These are phyloP conservation scores for Fusarium xyrophilum DNA, from an alignment of 2,329 filamentous ascomycete genomes.

Conservation along the genomic window DNA sequence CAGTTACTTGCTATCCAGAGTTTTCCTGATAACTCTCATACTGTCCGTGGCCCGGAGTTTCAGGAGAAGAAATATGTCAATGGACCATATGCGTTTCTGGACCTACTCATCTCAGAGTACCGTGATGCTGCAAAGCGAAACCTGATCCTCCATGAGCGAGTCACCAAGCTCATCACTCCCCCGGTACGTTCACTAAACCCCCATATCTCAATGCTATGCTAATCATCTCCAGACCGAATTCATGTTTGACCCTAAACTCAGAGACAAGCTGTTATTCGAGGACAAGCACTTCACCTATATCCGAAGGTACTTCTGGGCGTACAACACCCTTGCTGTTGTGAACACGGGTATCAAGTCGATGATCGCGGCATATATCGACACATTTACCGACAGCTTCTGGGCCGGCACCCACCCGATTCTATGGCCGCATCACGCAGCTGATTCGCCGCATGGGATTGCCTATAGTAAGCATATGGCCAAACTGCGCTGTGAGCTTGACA, in stretches of 20 bases:
- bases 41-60: constrained; percentile 61
- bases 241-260: constrained; percentile 63
- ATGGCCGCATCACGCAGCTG: constrained; percentile 60
- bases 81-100: constrained; percentile 67
- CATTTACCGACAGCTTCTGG: constrained; percentile 66
- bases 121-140: constrained; percentile 66
- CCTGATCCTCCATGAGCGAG: constrained; percentile 61
- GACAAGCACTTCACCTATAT: constrained; percentile 67
- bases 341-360: constrained; percentile 66
- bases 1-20: constrained; percentile 65
- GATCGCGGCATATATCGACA: constrained; percentile 62
- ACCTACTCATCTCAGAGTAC: constrained; percentile 65
- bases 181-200: background rate
- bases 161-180: constrained; percentile 64
- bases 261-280: constrained; percentile 67
- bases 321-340: constrained; percentile 65
- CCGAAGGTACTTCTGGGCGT: constrained; percentile 68
- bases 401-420: constrained; percentile 60
- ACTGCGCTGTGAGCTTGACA: constrained; percentile 57
- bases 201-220: background rate
- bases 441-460: constrained; percentile 52
- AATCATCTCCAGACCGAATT: constrained; percentile 53
- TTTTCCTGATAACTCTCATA: constrained; percentile 65
- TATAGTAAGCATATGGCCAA: constrained; percentile 58
- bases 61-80: constrained; percentile 63